Conservation (phyloP, 257 asterid species). For the Avicennia marina region DNA sequence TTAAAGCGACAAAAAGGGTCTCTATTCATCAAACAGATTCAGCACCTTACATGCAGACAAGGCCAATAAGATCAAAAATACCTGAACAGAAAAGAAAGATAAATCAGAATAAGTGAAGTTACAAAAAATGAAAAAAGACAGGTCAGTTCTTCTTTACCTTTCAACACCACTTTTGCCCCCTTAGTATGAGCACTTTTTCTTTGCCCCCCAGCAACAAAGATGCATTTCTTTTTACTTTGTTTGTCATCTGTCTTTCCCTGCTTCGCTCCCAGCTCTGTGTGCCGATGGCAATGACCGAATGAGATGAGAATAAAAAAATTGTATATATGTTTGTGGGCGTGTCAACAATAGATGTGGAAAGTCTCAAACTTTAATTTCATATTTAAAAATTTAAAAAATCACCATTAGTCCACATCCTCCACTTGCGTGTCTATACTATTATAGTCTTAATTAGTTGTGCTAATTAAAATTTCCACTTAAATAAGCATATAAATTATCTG, state of each 20-base stretch:
- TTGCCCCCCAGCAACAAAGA: conserved; percentile 30
- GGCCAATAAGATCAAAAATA: conserved; percentile 32
- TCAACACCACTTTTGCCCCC: conserved; percentile 5
- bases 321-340: background rate
- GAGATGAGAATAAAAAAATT: background rate
- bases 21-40: conserved; percentile 31
- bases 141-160: conserved; percentile 6
- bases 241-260: background rate
- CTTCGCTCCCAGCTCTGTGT: background rate
- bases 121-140: conserved; percentile 12
- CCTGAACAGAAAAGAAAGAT: conserved; percentile 11
- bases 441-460: too few species aligned
- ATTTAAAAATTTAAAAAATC: too few species aligned
- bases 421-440: too few species aligned
- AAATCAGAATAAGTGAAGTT: background rate
- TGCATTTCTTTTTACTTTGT: background rate
- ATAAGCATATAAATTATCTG: too few species aligned
- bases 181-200: conserved; percentile 13
- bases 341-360: too few species aligned
- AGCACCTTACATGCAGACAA: conserved; percentile 31
- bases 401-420: too few species aligned
- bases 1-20: conserved; percentile 27
- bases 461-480: too few species aligned
- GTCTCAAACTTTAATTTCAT: too few species aligned
- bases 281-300: background rate